These are phyloP conservation scores for Lepiota brunneoincarnata DNA, from an alignment of 768 basidiomycete genomes.

Conservation along the genomic window DNA sequence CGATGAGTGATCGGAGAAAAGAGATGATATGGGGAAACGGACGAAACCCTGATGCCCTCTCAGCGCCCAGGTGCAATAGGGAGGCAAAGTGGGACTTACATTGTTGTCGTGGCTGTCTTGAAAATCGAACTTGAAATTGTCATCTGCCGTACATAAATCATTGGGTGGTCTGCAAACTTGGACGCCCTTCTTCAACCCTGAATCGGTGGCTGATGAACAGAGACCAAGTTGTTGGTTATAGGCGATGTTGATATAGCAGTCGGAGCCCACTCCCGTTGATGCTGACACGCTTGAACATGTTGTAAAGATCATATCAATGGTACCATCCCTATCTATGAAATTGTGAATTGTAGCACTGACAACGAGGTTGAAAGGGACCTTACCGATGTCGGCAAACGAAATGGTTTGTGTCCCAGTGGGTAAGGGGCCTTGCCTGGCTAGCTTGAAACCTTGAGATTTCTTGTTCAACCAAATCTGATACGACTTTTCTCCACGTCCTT, in stretches of 20 bases:
- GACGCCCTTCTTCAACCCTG: slow-evolving; percentile 45
- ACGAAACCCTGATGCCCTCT: slow-evolving; percentile 52
- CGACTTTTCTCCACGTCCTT: slow-evolving; percentile 50
- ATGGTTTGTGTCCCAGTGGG: slow-evolving; percentile 78
- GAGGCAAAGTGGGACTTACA: slow-evolving; percentile 29
- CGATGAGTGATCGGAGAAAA: slow-evolving; percentile 52
- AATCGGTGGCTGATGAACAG: slow-evolving; percentile 58
- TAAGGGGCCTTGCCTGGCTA: slow-evolving; percentile 64
- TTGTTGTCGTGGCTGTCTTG: slow-evolving; percentile 45
- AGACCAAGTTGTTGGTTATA: slow-evolving; percentile 90
- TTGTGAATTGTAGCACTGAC: slow-evolving; percentile 1
- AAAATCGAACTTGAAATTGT: slow-evolving; percentile 76
- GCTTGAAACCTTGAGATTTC: slow-evolving; percentile 69
- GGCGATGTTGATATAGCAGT: slow-evolving; percentile 86
- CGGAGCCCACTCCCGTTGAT: slow-evolving; percentile 66
- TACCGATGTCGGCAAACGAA: slow-evolving; percentile 90
- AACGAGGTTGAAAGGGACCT: slow-evolving; percentile 16
- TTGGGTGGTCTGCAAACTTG: slow-evolving; percentile 72
- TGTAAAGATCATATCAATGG: slow-evolving; percentile 92
- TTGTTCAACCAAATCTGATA: slow-evolving; percentile 95
- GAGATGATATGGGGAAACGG: slow-evolving; percentile 57
- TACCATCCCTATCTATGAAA: slow-evolving; percentile 83
- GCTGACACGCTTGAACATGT: slow-evolving; percentile 74
- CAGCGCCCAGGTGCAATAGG: background rate
- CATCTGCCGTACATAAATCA: slow-evolving; percentile 80